These are phyloP conservation scores for Eucalyptus pauciflora DNA, from an alignment of 345 rosid genomes.

Conservation along the genomic window DNA sequence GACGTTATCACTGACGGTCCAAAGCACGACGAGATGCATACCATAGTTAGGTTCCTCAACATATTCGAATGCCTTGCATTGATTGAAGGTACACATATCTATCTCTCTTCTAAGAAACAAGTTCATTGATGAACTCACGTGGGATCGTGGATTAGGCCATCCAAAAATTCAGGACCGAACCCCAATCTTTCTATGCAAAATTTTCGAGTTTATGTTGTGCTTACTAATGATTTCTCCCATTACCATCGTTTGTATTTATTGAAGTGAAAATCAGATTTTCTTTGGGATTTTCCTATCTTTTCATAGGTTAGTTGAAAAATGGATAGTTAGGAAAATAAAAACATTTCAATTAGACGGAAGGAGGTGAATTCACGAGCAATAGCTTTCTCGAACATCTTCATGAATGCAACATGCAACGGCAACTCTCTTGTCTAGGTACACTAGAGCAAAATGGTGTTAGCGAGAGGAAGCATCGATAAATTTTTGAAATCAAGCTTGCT, in stretches of 20 bases:
- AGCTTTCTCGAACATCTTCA: accelerated
- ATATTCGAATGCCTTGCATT: accelerated
- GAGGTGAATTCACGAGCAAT: neutral
- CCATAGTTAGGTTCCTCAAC: too few relatives aligned
- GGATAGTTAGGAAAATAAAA: neutral
- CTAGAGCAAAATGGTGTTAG: neutral
- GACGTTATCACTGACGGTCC: too few relatives aligned
- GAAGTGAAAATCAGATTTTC: neutral
- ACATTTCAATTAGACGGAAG: neutral
- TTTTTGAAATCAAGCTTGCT: accelerated
- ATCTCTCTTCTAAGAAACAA: neutral
- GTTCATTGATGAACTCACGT: accelerated
- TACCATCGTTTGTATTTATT: neutral
- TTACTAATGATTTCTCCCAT: accelerated
- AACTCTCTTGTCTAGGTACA: neutral
- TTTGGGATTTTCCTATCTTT: neutral
- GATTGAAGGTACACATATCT: neutral
- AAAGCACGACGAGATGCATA: accelerated
- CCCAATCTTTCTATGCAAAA: accelerated
- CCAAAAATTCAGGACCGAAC: neutral
- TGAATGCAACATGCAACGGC: neutral
- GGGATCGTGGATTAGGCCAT: neutral
- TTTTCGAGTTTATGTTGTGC: accelerated
- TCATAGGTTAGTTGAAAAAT: neutral
- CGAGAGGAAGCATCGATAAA: neutral